Percentiles rank a stretch among this genome's conserved stretches.
phyloP scores from a whole-genome alignment of 345 rosid genomes.

The Lepidium aucheri region DNA sequence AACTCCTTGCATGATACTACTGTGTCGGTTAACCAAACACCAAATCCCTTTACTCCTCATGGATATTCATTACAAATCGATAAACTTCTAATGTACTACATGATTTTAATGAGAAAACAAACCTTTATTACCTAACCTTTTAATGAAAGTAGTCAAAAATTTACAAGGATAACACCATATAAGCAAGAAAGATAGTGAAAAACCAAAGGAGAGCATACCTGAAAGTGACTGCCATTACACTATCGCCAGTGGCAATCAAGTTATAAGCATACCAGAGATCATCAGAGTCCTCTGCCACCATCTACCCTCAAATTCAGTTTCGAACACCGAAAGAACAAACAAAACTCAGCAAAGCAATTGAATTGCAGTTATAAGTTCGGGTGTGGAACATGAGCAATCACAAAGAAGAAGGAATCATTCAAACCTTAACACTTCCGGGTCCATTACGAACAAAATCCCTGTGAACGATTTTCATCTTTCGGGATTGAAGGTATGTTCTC shows the following conservation, averaged over 20 bases:
- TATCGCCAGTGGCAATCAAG: constrained; percentile 63
- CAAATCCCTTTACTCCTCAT: not conserved
- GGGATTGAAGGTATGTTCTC: not conserved
- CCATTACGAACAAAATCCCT: constrained; percentile 48
- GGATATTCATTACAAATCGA: not conserved
- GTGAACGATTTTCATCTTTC: constrained; percentile 50
- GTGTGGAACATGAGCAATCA: not conserved
- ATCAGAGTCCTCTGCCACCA: constrained; percentile 74
- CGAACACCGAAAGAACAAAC: not conserved
- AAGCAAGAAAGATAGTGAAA: not conserved
- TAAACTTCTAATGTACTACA: not conserved
- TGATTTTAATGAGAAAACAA: not conserved
- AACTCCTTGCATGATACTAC: not conserved
- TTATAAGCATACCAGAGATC: constrained; percentile 94
- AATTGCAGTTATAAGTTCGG: not conserved
- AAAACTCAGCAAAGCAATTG: not conserved
- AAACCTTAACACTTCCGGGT: constrained; percentile 85
- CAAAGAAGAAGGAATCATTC: not conserved
- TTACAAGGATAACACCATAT: not conserved
- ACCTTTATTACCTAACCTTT: not conserved
- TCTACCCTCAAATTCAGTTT: constrained; percentile 31
- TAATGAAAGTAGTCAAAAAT: not conserved
- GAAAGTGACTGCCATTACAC: constrained; percentile 82
- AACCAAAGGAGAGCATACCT: constrained; percentile 33
- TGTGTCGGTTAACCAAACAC: not conserved